A percentile compares a stretch with the other conserved stretches of the same genome.
Evolutionary conservation across 805 yeast genomes (phyloP).

Genomic region (Saturnispora halmiae): DNA sequence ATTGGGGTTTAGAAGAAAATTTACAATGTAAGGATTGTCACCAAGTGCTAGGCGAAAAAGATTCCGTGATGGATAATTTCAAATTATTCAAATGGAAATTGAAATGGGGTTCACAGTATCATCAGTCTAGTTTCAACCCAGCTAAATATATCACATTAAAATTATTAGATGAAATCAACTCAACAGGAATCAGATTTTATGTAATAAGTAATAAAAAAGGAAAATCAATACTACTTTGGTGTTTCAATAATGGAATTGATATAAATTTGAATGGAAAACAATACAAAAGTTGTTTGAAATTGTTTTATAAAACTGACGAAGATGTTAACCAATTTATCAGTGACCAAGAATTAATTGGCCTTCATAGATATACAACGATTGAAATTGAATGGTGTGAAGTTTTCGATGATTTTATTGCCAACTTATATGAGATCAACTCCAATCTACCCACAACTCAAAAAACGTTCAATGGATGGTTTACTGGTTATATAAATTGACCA

Average conservation of each 20-base stretch:
- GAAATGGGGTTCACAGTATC: conserved; percentile 26
- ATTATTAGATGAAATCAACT: conserved; percentile 35
- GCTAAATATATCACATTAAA: conserved; percentile 31
- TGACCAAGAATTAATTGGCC: conserved; percentile 12
- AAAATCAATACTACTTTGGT: conserved; percentile 34
- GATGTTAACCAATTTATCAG: conserved; percentile 16
- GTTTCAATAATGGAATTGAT: conserved; percentile 37
- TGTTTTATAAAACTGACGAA: conserved; percentile 28
- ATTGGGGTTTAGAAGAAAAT: conserved; percentile 13
- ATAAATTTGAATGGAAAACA: conserved; percentile 1
- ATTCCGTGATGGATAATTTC: conserved; percentile 24
- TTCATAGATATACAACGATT: conserved; percentile 13
- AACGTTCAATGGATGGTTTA: conserved; percentile 24
- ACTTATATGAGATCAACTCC: conserved; percentile 24
- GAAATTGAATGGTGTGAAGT: conserved; percentile 32
- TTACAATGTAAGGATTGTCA: conserved; percentile 34
- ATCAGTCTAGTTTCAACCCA: conserved; percentile 25
- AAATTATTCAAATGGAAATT: conserved; percentile 54
- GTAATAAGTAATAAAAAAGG: conserved; percentile 18
- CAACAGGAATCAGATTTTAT: conserved; percentile 33
- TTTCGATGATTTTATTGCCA: conserved; percentile 22
- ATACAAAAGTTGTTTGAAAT: conserved; percentile 32
- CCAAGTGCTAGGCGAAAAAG: conserved; percentile 33
- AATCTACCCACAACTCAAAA: conserved; percentile 29
- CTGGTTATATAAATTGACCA: conserved; percentile 17